A percentile compares a stretch with the other conserved stretches of the same genome.
phyloP scores from a whole-genome alignment of 2,329 filamentous ascomycete genomes.

The Aspergillus chevalieri region DNA sequence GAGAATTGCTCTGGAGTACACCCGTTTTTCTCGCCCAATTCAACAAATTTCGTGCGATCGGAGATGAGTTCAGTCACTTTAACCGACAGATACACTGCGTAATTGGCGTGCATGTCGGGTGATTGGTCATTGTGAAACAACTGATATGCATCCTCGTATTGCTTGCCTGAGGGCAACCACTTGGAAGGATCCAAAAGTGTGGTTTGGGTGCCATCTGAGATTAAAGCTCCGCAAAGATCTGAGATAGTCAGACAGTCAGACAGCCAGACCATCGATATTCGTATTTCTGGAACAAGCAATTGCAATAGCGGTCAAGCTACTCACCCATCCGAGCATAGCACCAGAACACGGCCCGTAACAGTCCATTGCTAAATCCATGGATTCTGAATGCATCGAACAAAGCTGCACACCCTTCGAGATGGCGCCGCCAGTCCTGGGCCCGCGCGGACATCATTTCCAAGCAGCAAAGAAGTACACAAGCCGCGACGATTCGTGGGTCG shows the following conservation, averaged over 20 bases:
- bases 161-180: conserved; percentile 42
- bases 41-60: conserved; percentile 44
- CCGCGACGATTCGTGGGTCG: conserved; percentile 47
- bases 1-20: conserved; percentile 36
- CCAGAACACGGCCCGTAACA: conserved; percentile 53
- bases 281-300: not conserved
- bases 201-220: conserved; percentile 46
- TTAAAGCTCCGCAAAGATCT: conserved; percentile 52
- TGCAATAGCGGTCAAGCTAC: conserved; percentile 5
- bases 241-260: not conserved
- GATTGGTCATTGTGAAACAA: conserved; percentile 33
- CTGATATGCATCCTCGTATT: conserved; percentile 30
- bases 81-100: conserved; percentile 52
- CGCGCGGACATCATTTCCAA: conserved; percentile 50
- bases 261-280: no score
- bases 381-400: conserved; percentile 48
- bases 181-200: conserved; percentile 46
- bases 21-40: conserved; percentile 44
- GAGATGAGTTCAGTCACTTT: conserved; percentile 48
- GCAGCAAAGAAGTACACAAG: conserved; percentile 50
- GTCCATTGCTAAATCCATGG: conserved; percentile 46
- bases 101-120: conserved; percentile 55
- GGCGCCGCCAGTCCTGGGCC: conserved; percentile 48
- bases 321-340: conserved; percentile 53
- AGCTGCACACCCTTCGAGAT: conserved; percentile 52